Evolutionary conservation across 2,329 filamentous ascomycete genomes (phyloP), one percentile per base, ranked within the genome.

Genomic region (Stachybotrys chartarum): DNA sequence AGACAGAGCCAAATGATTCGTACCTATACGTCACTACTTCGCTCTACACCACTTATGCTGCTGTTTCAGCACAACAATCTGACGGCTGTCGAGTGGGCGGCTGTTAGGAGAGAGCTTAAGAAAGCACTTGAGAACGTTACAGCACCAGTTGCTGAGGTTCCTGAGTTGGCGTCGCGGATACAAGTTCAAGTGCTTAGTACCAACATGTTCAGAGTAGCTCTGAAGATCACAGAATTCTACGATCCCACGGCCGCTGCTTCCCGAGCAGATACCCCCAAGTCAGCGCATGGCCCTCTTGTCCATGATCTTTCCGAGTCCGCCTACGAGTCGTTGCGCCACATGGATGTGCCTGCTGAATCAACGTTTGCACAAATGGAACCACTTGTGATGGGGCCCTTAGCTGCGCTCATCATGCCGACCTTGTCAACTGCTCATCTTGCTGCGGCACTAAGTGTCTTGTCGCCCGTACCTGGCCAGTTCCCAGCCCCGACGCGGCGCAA

Each of bases 1-100:
- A 88, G 93, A 70, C 96, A 97, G 75, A 87, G 91, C 16, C 94
- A 99, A 73, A 80, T 97, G 57, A 79, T 85, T 56, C 85, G 92
- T 56, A 85, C 88, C 64, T 97, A 97, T 74, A 90, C 92, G 53
- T 94, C 92, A 50, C 78, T 96, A 58, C 83, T 97, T 56, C 90
- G 90, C 57, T 91, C 91, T 24, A 87, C 90, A 11, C 91, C 92
- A 46, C 73, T 97, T 58, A 86, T 96, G 62, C 81, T 97, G 57
- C 80, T 97, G 65, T 95, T 97, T 78, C 76, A 87, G 65, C 76
- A 86, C 75, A 84, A 84, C 75, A 85, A 86, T 66, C 75, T 89
- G 56, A 83, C 83, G 3, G 86, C 91, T 3, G 78, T 82, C 12
- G 89, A 93, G 61, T 77, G 76, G 69, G 70, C 75, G 14, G 71